A percentile compares a stretch with the other conserved stretches of the same genome.
Conservation (phyloP, 2,329 filamentous ascomycete species). For the Delphinella strobiligena region DNA sequence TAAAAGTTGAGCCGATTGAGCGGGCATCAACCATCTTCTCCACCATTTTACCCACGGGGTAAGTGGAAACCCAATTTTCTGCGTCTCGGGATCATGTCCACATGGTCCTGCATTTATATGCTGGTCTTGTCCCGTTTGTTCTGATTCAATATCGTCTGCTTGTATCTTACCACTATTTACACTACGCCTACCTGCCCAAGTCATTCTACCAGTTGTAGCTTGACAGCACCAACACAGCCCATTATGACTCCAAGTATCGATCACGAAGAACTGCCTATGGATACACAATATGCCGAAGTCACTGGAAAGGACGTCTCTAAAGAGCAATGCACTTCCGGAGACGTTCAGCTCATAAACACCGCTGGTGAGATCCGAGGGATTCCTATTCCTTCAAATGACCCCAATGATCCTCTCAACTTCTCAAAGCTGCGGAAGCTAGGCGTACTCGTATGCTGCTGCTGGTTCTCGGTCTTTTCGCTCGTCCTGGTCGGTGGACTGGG, state of each 20-base stretch:
- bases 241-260: background rate
- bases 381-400: constrained; percentile 13
- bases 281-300: constrained; percentile 5
- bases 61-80: too few species aligned
- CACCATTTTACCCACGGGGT: background rate
- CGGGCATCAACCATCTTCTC: background rate
- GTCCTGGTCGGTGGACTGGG: constrained; percentile 41
- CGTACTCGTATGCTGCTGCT: constrained; percentile 20
- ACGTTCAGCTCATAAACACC: constrained; percentile 12
- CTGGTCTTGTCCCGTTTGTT: background rate
- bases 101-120: background rate
- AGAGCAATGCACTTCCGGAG: constrained; percentile 5
- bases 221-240: background rate
- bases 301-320: constrained; percentile 1
- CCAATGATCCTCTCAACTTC: constrained; percentile 20
- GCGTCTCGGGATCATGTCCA: too few species aligned
- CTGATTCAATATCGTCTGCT: background rate
- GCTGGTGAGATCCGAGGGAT: constrained; percentile 13
- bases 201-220: background rate
- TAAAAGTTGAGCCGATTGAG: background rate
- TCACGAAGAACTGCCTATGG: constrained; percentile 12
- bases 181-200: too few species aligned
- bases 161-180: background rate
- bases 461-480: constrained; percentile 24
- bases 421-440: constrained; percentile 18